A percentile compares a stretch with the other conserved stretches of the same genome.
phyloP scores from a whole-genome alignment of 108 stramenopile genomes.

The Aureococcus anophagefferens region DNA sequence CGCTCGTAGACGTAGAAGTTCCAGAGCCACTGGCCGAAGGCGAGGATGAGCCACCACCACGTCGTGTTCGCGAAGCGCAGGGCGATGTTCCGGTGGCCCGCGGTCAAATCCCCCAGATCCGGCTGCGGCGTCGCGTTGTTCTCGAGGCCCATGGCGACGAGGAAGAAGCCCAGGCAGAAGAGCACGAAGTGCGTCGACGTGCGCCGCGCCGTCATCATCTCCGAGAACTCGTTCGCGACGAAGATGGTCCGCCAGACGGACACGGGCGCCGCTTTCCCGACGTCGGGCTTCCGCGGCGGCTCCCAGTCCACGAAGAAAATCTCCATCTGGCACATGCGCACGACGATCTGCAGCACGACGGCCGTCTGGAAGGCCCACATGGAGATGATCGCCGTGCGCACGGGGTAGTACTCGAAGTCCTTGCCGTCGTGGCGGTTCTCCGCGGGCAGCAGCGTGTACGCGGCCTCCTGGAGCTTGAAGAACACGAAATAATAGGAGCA shows the following conservation, averaged over 20 bases:
- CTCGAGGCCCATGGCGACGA: conserved; percentile 41
- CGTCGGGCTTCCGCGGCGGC: background rate
- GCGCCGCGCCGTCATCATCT: conserved; percentile 47
- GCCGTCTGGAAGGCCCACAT: conserved; percentile 54
- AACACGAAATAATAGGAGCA: conserved; percentile 48
- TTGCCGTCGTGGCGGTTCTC: conserved; percentile 33
- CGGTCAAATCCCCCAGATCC: conserved; percentile 29
- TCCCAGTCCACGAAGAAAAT: conserved; percentile 73
- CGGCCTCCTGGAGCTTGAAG: conserved; percentile 61
- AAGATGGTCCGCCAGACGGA: conserved; percentile 46
- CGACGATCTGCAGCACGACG: conserved; percentile 32
- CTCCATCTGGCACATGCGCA: conserved; percentile 43
- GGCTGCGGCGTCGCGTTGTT: conserved; percentile 59
- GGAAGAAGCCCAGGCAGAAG: conserved; percentile 49
- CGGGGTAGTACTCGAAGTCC: conserved; percentile 43
- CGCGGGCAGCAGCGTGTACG: conserved; percentile 54
- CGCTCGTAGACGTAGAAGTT: conserved; percentile 48
- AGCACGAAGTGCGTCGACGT: conserved; percentile 40
- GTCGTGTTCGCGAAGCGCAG: conserved; percentile 58
- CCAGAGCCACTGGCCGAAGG: conserved; percentile 51
- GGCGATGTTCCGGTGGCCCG: conserved; percentile 48
- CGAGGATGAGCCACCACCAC: conserved; percentile 47
- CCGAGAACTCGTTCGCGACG: conserved; percentile 65
- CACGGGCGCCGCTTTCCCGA: conserved; percentile 2
- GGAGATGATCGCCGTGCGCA: conserved; percentile 31